Evolutionary conservation across 148 eudicot genomes (phyloP).

Genomic region (Cornus kousa): DNA sequence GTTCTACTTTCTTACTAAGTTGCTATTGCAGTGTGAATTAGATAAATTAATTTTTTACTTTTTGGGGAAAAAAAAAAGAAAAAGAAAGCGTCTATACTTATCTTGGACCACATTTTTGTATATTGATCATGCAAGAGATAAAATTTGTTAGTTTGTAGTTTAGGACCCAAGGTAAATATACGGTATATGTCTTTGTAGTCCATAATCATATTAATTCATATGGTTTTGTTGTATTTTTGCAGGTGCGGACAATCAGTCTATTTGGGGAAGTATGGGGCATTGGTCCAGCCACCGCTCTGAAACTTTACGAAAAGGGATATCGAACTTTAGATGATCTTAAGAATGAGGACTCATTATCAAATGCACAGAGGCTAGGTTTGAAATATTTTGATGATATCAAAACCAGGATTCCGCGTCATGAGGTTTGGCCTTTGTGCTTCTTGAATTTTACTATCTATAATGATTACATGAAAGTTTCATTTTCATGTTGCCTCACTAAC

Average conservation of each 20-base stretch:
- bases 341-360: conserved; percentile 63
- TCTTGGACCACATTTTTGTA: not conserved
- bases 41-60: no score
- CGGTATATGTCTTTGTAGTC: not conserved
- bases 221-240: conserved; percentile 9
- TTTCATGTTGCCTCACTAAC: not conserved
- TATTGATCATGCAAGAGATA: not conserved
- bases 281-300: conserved; percentile 91
- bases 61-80: no score
- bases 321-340: conserved; percentile 74
- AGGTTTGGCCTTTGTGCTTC: conserved; percentile 46
- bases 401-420: conserved; percentile 90
- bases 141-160: not conserved
- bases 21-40: no score
- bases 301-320: conserved; percentile 90
- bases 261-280: conserved; percentile 98
- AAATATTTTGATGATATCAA: conserved; percentile 89
- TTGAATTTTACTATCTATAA: not conserved
- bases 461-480: not conserved
- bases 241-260: conserved; percentile 78
- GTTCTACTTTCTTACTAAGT: no score
- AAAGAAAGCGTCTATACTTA: not conserved
- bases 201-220: not conserved
- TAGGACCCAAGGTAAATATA: not conserved
- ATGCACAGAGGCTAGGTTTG: conserved; percentile 74